These are phyloP conservation scores for Penicillium palitans DNA, from an alignment of 2,329 filamentous ascomycete genomes.

Conservation along the genomic window DNA sequence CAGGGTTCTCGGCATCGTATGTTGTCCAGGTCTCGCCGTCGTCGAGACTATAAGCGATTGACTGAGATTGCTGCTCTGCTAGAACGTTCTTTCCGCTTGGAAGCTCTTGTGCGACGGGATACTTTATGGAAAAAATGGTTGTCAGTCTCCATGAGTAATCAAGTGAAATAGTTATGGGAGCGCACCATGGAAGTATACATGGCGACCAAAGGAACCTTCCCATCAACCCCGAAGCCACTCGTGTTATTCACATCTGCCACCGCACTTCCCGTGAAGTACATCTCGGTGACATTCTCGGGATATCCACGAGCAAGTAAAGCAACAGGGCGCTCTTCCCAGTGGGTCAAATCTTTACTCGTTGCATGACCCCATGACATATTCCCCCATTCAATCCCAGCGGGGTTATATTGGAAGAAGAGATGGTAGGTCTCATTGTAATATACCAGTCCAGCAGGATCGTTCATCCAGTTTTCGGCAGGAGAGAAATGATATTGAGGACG, in stretches of 20 bases:
- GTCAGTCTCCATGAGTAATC: background rate
- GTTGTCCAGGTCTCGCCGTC: constrained; percentile 62
- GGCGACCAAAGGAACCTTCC: constrained; percentile 63
- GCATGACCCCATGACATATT: constrained; percentile 31
- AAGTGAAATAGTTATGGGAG: background rate
- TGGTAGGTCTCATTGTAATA: constrained; percentile 22
- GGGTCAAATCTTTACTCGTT: constrained; percentile 44
- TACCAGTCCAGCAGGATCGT: constrained; percentile 27
- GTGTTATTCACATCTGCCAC: constrained; percentile 65
- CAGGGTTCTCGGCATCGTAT: constrained; percentile 59
- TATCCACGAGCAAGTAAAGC: constrained; percentile 50
- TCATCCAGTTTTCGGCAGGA: constrained; percentile 10
- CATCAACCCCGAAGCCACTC: constrained; percentile 63
- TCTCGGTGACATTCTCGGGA: constrained; percentile 47
- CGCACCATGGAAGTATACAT: constrained; percentile 53
- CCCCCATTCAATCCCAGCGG: constrained; percentile 23
- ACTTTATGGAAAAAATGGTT: constrained; percentile 11
- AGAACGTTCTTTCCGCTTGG: constrained; percentile 26
- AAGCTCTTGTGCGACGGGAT: constrained; percentile 20
- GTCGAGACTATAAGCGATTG: constrained; percentile 64
- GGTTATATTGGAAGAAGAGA: constrained; percentile 29
- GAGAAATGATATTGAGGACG: constrained; percentile 17
- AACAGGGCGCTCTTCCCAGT: constrained; percentile 65
- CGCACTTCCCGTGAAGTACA: constrained; percentile 56
- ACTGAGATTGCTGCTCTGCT: constrained; percentile 51